Base-by-base conservation (phyloP, 148 eudicot species). In the Vaccinium corymbosum region DNA sequence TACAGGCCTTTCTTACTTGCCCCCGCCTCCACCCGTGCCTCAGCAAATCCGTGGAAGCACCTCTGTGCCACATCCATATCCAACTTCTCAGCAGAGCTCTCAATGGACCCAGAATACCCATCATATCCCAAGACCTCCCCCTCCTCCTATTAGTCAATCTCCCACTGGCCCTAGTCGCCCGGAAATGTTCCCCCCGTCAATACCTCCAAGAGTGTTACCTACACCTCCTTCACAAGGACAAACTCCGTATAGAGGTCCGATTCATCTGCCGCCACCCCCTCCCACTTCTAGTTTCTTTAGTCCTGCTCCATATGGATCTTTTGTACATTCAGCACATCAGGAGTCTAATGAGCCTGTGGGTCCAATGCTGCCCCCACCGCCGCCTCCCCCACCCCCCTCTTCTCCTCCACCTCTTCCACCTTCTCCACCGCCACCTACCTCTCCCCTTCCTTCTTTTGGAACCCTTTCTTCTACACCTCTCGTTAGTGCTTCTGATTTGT, bases 341-440 rank as follows among this genome's bases (percentile, higher is more conserved):
- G 83, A 83, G 53, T 46, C 88, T 74, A 83, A 83, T 72, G 17
- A 55, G 79, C 68, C 87, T 12, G 10, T 78, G 79, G 86, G 80
- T 75, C 87, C 86, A 50, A 83, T 76, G 15, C 89, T 85, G 17
- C 91, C 91, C 16, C 93, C 88, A 1, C 89, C 86, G 3, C 90
- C 89, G 6, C 87, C 87, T 0, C 78, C 87, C 5, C 90, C 90
- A 35, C 87, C 85, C 52, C 92, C 89, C 17, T 87, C 87, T 11
- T 89, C 90, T 22, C 86, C 87, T 9, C 74, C 92, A 73, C 84
- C 91, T 13, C 92, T 92, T 38, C 87, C 88, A 49, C 87, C 90
- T 46, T 86, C 89, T 59, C 86, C 89, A 78, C 80, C 87, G 1
- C 87, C 84, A 27, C 79, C 84, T 49, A 50, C 78, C 14, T 84